Percentiles rank a stretch among this genome's conserved stretches.
These are phyloP conservation scores for Actinomortierella wolfii DNA, from an alignment of 371 early-diverging fungal genomes.

Conservation along the genomic window DNA sequence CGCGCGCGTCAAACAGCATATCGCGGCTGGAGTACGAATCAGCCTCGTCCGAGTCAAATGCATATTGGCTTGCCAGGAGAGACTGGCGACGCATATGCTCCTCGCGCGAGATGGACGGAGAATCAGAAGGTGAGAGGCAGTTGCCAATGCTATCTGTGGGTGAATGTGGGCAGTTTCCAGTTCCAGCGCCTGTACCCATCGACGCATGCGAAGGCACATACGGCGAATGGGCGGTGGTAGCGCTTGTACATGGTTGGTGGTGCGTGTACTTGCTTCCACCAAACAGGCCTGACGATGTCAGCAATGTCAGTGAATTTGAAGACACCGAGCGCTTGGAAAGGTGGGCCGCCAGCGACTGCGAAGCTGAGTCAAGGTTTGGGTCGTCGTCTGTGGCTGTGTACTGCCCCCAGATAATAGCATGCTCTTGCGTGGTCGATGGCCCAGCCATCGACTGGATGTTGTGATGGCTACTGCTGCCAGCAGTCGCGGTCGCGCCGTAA, in stretches of 20 bases:
- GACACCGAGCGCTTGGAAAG: slow-evolving; percentile 19
- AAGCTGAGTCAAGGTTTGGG: slow-evolving; percentile 11
- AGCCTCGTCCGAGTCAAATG: slow-evolving; percentile 8
- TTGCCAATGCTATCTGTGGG: slow-evolving; percentile 34
- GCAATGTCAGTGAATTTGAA: slow-evolving; percentile 12
- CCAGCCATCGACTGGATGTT: no score
- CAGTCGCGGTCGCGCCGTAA: no score
- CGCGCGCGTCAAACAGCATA: slow-evolving; percentile 21
- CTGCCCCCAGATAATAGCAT: slow-evolving; percentile 30
- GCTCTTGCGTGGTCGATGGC: slow-evolving; percentile 12
- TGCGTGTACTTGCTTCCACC: slow-evolving; percentile 32
- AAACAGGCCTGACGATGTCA: not conserved
- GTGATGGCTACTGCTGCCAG: no score
- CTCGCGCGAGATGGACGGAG: slow-evolving; percentile 31
- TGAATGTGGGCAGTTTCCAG: not conserved
- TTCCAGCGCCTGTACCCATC: no score
- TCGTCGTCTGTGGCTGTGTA: slow-evolving; percentile 21
- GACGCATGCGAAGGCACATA: no score
- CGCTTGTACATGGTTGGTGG: slow-evolving; percentile 17
- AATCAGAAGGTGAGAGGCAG: slow-evolving; percentile 31
- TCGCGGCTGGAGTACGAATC: slow-evolving; percentile 23
- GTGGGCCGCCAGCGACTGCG: slow-evolving; percentile 14
- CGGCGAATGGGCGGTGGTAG: no score
- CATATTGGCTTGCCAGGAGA: slow-evolving; percentile 14
- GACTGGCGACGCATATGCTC: slow-evolving; percentile 29